Conservation (phyloP, 257 asterid species). For the Primulina huaijiensis region DNA sequence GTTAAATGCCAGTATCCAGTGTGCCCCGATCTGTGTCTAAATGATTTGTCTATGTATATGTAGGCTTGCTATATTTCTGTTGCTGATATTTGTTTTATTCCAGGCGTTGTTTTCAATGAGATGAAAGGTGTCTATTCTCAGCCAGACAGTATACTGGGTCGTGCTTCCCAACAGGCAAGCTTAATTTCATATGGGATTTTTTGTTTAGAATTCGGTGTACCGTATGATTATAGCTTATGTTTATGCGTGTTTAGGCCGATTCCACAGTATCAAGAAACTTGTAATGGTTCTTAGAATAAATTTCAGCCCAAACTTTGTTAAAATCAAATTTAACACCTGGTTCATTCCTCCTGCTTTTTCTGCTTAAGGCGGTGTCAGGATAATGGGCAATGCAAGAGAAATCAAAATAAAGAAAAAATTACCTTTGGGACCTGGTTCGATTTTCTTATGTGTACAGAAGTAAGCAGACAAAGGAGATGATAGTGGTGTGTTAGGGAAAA, state of each 20-base stretch:
- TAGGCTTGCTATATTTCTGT: slow-evolving; percentile 14
- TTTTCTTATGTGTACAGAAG: too few relatives aligned
- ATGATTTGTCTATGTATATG: neutral
- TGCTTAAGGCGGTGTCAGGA: too few relatives aligned
- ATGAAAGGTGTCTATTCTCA: slow-evolving; percentile 99
- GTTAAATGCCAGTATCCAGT: slow-evolving; percentile 8
- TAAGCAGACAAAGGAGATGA: too few relatives aligned
- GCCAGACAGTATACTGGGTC: slow-evolving; percentile 95
- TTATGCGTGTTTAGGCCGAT: neutral
- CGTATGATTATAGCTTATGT: neutral
- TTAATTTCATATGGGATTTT: slow-evolving; percentile 22
- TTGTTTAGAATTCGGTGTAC: slow-evolving; percentile 14
- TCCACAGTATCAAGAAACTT: too few relatives aligned
- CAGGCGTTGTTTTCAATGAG: slow-evolving; percentile 99
- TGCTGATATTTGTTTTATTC: slow-evolving; percentile 23
- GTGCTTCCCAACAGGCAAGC: slow-evolving; percentile 85
- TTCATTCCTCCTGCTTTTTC: too few relatives aligned
- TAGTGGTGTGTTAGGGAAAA: too few relatives aligned
- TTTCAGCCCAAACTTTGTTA: too few relatives aligned
- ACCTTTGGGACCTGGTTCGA: too few relatives aligned
- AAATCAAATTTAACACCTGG: too few relatives aligned
- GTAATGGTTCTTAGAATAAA: too few relatives aligned
- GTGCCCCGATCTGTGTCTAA: neutral
- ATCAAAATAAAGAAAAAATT: too few relatives aligned
- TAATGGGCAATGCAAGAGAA: too few relatives aligned